A percentile compares a stretch with the other conserved stretches of the same genome.
Conservation (phyloP, 441 rosid genomes). For the Flueggea neowawraea region DNA sequence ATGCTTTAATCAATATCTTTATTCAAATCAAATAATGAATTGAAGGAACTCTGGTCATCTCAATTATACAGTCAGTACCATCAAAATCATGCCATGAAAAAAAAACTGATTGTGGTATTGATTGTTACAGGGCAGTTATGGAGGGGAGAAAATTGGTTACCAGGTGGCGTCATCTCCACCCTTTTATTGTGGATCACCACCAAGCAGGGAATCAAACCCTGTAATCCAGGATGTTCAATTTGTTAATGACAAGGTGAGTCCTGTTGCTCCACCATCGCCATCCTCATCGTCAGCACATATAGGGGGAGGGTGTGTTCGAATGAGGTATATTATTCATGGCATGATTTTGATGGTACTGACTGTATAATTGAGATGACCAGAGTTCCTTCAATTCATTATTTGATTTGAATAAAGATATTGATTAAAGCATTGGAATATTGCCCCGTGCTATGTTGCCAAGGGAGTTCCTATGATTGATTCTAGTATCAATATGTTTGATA, state of each 20-base stretch:
- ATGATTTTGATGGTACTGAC: constrained; percentile 15
- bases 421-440: no score
- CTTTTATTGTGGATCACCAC: constrained; percentile 66
- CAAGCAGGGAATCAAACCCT: constrained; percentile 61
- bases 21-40: no score
- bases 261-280: constrained; percentile 26
- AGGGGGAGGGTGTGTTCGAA: constrained; percentile 38
- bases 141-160: constrained; percentile 21
- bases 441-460: no score
- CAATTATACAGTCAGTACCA: constrained; percentile 29
- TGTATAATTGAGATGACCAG: constrained; percentile 25
- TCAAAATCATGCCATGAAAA: constrained; percentile 5
- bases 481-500: no score
- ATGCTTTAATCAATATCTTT: no score
- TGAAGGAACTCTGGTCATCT: not conserved
- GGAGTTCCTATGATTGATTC: no score
- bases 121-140: constrained; percentile 39
- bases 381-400: no score
- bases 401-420: no score
- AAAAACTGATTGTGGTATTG: not conserved
- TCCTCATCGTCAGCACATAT: constrained; percentile 21
- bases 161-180: constrained; percentile 51
- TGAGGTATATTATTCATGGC: constrained; percentile 18
- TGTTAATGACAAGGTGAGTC: constrained; percentile 27
- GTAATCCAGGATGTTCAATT: constrained; percentile 56